Percentiles rank a stretch among this genome's conserved stretches.
phyloP scores from a whole-genome alignment of 192 early-diverging fungal species.

The Umbelopsis vinacea region DNA sequence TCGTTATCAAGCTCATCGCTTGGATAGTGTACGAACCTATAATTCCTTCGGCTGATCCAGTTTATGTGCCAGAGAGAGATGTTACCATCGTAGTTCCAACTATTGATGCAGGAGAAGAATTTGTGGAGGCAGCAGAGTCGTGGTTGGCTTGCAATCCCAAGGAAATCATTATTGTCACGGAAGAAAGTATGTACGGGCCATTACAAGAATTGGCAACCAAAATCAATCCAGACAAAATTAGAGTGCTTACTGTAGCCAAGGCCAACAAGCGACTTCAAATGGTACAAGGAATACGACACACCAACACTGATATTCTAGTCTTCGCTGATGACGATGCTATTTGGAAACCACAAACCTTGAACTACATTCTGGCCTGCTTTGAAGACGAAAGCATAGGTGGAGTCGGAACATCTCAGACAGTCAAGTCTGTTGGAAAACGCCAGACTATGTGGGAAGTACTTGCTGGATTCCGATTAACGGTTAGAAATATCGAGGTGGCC shows the following conservation, averaged over 20 bases:
- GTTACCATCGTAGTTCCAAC: constrained; percentile 67
- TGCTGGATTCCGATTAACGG: constrained; percentile 60
- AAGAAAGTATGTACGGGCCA: constrained; percentile 36
- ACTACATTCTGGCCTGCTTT: constrained; percentile 62
- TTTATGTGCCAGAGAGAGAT: constrained; percentile 49
- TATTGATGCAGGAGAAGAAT: constrained; percentile 66
- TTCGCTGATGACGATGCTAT: constrained; percentile 68
- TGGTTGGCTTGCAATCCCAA: constrained; percentile 60
- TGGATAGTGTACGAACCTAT: constrained; percentile 59
- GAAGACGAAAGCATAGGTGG: constrained; percentile 61
- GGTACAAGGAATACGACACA: constrained; percentile 59
- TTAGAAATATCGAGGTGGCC: constrained; percentile 66
- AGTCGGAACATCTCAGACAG: constrained; percentile 60
- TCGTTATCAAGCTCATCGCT: constrained; percentile 55
- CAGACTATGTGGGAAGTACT: constrained; percentile 67
- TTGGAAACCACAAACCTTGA: constrained; percentile 56
- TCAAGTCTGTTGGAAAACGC: constrained; percentile 43
- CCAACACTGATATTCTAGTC: constrained; percentile 56
- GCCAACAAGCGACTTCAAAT: constrained; percentile 63
- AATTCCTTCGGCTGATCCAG: constrained; percentile 46
- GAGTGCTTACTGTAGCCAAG: constrained; percentile 51
- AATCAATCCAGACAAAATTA: constrained; percentile 48
- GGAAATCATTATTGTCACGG: constrained; percentile 63
- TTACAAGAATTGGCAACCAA: constrained; percentile 49
- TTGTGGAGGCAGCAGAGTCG: constrained; percentile 53